Base-by-base conservation (phyloP, 2,329 filamentous ascomycete species). In the Lachnellula cervina region DNA sequence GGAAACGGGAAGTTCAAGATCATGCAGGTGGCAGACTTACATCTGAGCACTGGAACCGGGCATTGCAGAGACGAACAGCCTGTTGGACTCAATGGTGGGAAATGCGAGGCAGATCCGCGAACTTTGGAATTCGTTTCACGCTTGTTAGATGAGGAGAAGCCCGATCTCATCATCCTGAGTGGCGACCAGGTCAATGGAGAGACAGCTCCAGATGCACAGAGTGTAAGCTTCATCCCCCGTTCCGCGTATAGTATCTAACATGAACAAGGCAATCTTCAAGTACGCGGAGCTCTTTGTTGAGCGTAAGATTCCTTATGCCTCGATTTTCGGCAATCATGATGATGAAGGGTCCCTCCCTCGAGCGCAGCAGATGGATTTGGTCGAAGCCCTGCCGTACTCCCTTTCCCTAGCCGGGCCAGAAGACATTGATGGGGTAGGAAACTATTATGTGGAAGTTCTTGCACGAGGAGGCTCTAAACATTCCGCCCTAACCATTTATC, bases 1-100 rank as follows among this genome's bases (percentile, higher is more conserved):
- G 90, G 95, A 59, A 90, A 94, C 69, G 94, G 93, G 32, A 90
- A 88, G 65, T 97, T 97, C 77, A 97, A 97, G 77, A 96, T 99
- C 62, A 84, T 99, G 80, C 94, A 99, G 73, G 78, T 96, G 54
- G 88, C 91, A n/a, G 94, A 99, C 74, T 75, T 97, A 59, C 94
- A 99, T 72, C 75, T 99, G 54, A 93, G 90, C 68, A 99, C 94
- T 2, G 94, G 93, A 9, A 79, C 92, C 5, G 94, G 94, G 9
- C 74, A 74, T 45, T 99, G 94, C 69, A 84, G 94, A 62, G 91
- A 99, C 64, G 83, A 90, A n/a, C 80, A 93, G 62, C 92, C 92
- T 0, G 81, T 84, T 59, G 80, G 80, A 48, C 82, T 83, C 62
- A 82, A 90, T 51, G 86, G 85, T 5, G 88, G 87, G 11, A 83